Evolutionary conservation across 1,284 basidiomycete genomes (phyloP).

Genomic region (Trichosporon sp.): DNA sequence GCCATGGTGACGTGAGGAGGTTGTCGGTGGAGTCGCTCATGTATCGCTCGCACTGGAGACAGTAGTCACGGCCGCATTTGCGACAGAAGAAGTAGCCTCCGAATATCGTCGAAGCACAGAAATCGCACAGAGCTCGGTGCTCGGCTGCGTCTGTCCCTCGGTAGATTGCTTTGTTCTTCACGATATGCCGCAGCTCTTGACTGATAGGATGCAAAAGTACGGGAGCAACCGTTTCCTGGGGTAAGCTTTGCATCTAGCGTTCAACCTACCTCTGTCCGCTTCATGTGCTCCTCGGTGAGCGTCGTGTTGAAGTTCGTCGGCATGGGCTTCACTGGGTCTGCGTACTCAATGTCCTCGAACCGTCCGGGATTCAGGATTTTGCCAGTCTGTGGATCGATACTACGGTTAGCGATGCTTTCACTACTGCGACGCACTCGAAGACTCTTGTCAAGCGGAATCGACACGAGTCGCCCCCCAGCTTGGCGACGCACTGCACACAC

Average conservation of each 20-base stretch:
- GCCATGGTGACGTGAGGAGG: slow-evolving; percentile 44
- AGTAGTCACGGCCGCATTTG: slow-evolving; percentile 83
- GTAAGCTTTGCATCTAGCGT: slow-evolving; percentile 4
- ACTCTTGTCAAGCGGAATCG: slow-evolving; percentile 41
- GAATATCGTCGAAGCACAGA: slow-evolving; percentile 87
- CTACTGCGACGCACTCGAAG: slow-evolving; percentile 36
- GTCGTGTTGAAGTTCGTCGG: slow-evolving; percentile 39
- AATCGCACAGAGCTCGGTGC: slow-evolving; percentile 79
- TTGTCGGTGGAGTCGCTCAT: slow-evolving; percentile 62
- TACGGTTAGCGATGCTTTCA: neutral
- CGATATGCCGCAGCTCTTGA: slow-evolving; percentile 65
- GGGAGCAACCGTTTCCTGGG: slow-evolving; percentile 58
- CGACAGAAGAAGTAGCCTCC: slow-evolving; percentile 83
- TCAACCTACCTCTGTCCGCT: slow-evolving; percentile 37
- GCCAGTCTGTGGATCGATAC: slow-evolving; percentile 37
- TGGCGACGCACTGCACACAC: slow-evolving; percentile 43
- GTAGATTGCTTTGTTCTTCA: slow-evolving; percentile 60
- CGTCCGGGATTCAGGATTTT: slow-evolving; percentile 33
- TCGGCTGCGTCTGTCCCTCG: slow-evolving; percentile 66
- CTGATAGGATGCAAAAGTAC: slow-evolving; percentile 65
- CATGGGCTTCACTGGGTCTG: slow-evolving; percentile 32
- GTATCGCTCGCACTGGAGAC: slow-evolving; percentile 71
- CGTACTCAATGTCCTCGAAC: slow-evolving; percentile 36
- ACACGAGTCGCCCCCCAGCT: slow-evolving; percentile 43
- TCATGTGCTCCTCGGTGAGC: slow-evolving; percentile 31